These are phyloP conservation scores for Gliomastix tumulicola DNA, from an alignment of 2,329 filamentous ascomycete species.

Conservation along the genomic window DNA sequence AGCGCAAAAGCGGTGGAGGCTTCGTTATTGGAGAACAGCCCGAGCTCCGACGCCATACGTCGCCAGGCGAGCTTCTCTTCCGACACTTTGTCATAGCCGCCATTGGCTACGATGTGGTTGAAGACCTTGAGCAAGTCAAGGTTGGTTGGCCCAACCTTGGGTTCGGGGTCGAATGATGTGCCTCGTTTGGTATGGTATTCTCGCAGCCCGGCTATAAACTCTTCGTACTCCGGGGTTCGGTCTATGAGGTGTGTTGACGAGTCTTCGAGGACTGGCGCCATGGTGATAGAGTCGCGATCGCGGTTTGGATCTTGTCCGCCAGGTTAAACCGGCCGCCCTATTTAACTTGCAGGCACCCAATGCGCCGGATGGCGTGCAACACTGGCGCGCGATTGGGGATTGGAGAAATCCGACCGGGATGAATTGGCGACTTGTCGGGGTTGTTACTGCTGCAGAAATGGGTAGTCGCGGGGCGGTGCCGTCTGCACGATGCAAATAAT, in stretches of 20 bases:
- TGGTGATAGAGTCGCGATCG: no score
- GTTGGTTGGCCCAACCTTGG: slow-evolving; percentile 70
- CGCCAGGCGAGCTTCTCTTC: slow-evolving; percentile 84
- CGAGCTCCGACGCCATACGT: slow-evolving; percentile 68
- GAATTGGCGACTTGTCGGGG: no score
- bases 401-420: no score
- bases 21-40: slow-evolving; percentile 67
- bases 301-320: no score
- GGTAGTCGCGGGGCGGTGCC: no score
- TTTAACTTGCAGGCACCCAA: no score
- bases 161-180: slow-evolving; percentile 71
- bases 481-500: no score
- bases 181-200: slow-evolving; percentile 74
- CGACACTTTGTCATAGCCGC: slow-evolving; percentile 81
- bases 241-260: slow-evolving; percentile 41
- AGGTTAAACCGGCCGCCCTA: no score
- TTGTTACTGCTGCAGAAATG: no score
- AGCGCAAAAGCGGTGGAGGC: slow-evolving; percentile 79
- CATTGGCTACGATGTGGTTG: slow-evolving; percentile 66
- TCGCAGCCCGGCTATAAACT: slow-evolving; percentile 68
- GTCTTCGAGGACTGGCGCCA: slow-evolving; percentile 26
- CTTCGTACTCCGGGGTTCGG: slow-evolving; percentile 63
- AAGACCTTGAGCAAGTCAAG: slow-evolving; percentile 76
- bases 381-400: no score
- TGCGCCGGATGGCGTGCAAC: no score